Evolutionary conservation across 2,329 filamentous ascomycete genomes (phyloP), one percentile per base, ranked within the genome.

Genomic region (Aspergillus sp.): DNA sequence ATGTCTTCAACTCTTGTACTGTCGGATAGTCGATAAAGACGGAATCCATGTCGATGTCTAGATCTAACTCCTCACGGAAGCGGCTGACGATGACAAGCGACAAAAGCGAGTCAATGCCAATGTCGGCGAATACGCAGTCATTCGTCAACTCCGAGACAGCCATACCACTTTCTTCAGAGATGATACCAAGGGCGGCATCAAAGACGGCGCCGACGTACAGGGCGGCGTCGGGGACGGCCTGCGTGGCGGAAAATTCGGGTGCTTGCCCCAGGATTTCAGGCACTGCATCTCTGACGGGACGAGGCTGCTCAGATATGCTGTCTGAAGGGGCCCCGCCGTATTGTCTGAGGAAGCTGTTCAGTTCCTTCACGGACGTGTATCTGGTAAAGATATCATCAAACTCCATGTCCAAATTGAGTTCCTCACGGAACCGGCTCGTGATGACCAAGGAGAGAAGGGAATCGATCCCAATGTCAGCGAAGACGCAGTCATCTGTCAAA

Each of bases 101-200:
- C 45, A 60, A 22, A 5, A 64, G 54, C 2, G 62, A 64, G 31
- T 64, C 62, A 16, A 64, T 55, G 11, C 62, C 63, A 22, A 58
- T 57, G 31, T 65, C 63, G 6, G 51, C 57, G 31, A 64, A 64
- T 39, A 46, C 45, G 3, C 52, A 58, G 10, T 61, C 60, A 14
- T 55, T 46, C 2, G 47, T 56, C 14, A 64, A 18, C 9, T 63
- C 60, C 10, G 49, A 53, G 6, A 62, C 18, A 3, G 57, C 50
- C 20, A 56, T 53, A 20, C 62, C 64, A 16, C 55, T 65, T 22
- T 67, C 65, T 12, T 65, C 62, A n/a, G 60, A 52, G 12, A 67
- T 54, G 20, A 67, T 61, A 26, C 39, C n/a, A 1, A 65, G 42
- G 4, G 60, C 62, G 14, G 24, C 45, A 52, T 54, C 36, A 39